Conservation (phyloP, 352 stramenopile species). For the Phytophthora tubulina region DNA sequence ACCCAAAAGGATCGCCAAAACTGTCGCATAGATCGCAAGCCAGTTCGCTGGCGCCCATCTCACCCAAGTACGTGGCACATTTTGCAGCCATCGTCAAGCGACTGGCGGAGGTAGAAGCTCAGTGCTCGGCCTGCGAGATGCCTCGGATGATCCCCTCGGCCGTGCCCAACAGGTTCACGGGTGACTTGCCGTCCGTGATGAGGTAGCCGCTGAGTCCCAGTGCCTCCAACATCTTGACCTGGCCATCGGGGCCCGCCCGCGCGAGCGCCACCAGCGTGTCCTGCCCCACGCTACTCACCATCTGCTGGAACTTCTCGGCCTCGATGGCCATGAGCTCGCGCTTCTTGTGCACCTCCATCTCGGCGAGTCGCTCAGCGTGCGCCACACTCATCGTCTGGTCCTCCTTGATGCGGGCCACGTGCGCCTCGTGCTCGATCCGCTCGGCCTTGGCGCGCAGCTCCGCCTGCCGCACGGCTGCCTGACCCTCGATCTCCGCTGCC, state of each 20-base stretch:
- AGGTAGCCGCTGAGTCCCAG: slow-evolving; percentile 85
- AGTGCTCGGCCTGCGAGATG: slow-evolving; percentile 56
- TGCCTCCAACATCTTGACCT: slow-evolving; percentile 82
- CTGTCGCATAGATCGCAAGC: slow-evolving; percentile 23
- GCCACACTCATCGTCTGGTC: slow-evolving; percentile 69
- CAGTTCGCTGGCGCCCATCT: slow-evolving; percentile 29
- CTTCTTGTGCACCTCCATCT: slow-evolving; percentile 82
- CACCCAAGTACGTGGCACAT: slow-evolving; percentile 34
- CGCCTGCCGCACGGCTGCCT: slow-evolving; percentile 75
- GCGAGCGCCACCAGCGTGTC: slow-evolving; percentile 82
- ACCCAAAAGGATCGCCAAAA: slow-evolving; percentile 14
- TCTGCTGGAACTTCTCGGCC: slow-evolving; percentile 84
- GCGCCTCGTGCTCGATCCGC: slow-evolving; percentile 73
- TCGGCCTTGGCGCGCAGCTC: slow-evolving; percentile 73
- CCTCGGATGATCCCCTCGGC: slow-evolving; percentile 79
- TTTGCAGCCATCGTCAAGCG: slow-evolving; percentile 15
- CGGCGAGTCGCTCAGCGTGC: slow-evolving; percentile 67
- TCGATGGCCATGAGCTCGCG: slow-evolving; percentile 83
- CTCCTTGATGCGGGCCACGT: slow-evolving; percentile 62
- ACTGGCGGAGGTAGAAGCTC: slow-evolving; percentile 6
- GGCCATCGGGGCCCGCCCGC: slow-evolving; percentile 73
- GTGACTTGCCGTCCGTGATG: slow-evolving; percentile 87
- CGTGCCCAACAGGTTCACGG: slow-evolving; percentile 80
- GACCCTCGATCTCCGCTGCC: slow-evolving; percentile 77
- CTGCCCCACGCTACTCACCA: slow-evolving; percentile 78